phyloP scores from a whole-genome alignment of 1,284 basidiomycete genomes.

The Sanghuangporus weigelae region DNA sequence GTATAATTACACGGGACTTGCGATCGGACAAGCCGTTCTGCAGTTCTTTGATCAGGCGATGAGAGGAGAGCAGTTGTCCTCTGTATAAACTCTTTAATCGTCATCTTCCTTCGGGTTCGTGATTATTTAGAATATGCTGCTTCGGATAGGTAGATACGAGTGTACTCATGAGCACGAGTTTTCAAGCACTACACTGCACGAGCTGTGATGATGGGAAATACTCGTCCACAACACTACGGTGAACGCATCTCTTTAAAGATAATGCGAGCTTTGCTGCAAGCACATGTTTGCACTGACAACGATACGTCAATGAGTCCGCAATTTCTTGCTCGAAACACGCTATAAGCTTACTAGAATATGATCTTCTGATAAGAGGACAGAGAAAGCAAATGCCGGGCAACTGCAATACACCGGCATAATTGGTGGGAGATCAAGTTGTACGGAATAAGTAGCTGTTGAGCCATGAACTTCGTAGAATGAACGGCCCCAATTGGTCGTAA shows the following conservation, averaged over 20 bases:
- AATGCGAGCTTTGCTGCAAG: slow-evolving; percentile 59
- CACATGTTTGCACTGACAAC: slow-evolving; percentile 66
- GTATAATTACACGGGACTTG: slow-evolving; percentile 27
- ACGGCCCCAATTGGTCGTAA: slow-evolving; percentile 49
- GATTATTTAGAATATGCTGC: too few relatives aligned
- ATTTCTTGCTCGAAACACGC: neutral
- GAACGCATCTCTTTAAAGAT: slow-evolving; percentile 44
- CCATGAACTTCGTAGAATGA: slow-evolving; percentile 61
- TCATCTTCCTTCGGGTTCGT: too few relatives aligned
- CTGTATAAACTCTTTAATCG: neutral
- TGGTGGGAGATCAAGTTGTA: slow-evolving; percentile 48
- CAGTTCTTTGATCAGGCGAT: slow-evolving; percentile 30
- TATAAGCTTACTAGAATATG: slow-evolving; percentile 55
- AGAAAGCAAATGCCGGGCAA: slow-evolving; percentile 67
- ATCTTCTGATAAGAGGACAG: slow-evolving; percentile 51
- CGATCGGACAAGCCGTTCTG: slow-evolving; percentile 26
- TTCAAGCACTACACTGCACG: neutral
- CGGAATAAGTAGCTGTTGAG: slow-evolving; percentile 54
- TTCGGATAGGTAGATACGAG: too few relatives aligned
- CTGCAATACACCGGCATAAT: slow-evolving; percentile 53
- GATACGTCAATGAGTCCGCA: neutral
- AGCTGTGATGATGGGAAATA: neutral
- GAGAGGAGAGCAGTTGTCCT: slow-evolving; percentile 16
- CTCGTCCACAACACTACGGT: slow-evolving; percentile 35
- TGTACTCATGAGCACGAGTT: too few relatives aligned